These are phyloP conservation scores for Rhizopogon vinicolor DNA, from an alignment of 768 basidiomycete species.

Conservation along the genomic window DNA sequence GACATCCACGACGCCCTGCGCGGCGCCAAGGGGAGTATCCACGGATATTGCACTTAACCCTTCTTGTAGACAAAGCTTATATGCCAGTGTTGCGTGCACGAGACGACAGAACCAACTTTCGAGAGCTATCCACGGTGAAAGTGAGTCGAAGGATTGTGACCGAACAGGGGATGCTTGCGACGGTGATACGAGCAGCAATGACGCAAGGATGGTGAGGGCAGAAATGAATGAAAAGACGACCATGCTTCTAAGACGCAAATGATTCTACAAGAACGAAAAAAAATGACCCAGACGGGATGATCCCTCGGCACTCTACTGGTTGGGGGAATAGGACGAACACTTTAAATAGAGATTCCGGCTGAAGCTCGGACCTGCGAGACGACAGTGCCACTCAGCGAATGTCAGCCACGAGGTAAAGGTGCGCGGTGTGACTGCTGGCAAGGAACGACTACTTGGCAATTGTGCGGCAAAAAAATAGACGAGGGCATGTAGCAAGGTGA, in stretches of 20 bases:
- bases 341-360: slow-evolving; percentile 5
- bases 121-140: slow-evolving; percentile 28
- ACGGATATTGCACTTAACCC: slow-evolving; percentile 24
- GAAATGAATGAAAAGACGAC: slow-evolving; percentile 28
- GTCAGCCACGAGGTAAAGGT: not conserved
- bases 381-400: not conserved
- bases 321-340: not conserved
- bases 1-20: slow-evolving; percentile 45
- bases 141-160: slow-evolving; percentile 5
- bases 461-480: slow-evolving; percentile 5
- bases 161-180: slow-evolving; percentile 27
- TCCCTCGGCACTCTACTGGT: not conserved
- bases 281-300: not conserved
- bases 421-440: not conserved
- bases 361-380: slow-evolving; percentile 12
- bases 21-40: slow-evolving; percentile 51
- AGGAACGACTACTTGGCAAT: slow-evolving; percentile 8
- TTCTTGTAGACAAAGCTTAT: slow-evolving; percentile 36
- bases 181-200: slow-evolving; percentile 25
- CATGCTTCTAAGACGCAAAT: slow-evolving; percentile 23
- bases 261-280: not conserved
- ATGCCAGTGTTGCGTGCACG: slow-evolving; percentile 30
- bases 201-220: slow-evolving; percentile 13
- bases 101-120: slow-evolving; percentile 38
- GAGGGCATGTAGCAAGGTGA: not conserved